Conservation (phyloP, 2,329 filamentous ascomycete species). For the Microsporum audouinii region DNA sequence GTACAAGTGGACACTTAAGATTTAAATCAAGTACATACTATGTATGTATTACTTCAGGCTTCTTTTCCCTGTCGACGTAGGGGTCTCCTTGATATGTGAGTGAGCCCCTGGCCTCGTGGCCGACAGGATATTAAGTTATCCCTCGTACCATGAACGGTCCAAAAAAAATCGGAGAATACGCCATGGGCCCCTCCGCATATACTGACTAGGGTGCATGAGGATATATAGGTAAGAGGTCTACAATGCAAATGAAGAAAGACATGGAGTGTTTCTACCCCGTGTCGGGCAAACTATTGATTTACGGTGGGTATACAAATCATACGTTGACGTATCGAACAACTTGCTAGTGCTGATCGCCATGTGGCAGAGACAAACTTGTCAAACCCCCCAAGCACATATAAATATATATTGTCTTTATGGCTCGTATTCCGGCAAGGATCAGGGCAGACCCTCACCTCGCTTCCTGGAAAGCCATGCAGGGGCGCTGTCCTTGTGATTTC, state of each 20-base stretch:
- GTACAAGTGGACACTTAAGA: background rate
- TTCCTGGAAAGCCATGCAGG: constrained; percentile 4
- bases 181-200: background rate
- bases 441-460: constrained; percentile 1
- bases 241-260: background rate
- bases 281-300: background rate
- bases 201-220: background rate
- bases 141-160: background rate
- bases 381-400: background rate
- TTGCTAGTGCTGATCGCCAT: constrained; percentile 4
- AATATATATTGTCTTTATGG: background rate
- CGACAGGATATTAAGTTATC: constrained; percentile 2
- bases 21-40: background rate
- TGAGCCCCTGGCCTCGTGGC: constrained; percentile 1
- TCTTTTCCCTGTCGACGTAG: background rate
- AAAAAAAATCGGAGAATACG: constrained; percentile 3
- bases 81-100: background rate
- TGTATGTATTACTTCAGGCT: background rate
- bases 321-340: background rate
- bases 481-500: constrained; percentile 5
- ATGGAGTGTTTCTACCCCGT: background rate
- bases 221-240: background rate
- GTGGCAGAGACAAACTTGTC: constrained; percentile 4
- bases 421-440: constrained; percentile 4
- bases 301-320: background rate